Evolutionary conservation across 169 alveolate genomes (phyloP).

Genomic region (Plasmodium billcollinsi): DNA sequence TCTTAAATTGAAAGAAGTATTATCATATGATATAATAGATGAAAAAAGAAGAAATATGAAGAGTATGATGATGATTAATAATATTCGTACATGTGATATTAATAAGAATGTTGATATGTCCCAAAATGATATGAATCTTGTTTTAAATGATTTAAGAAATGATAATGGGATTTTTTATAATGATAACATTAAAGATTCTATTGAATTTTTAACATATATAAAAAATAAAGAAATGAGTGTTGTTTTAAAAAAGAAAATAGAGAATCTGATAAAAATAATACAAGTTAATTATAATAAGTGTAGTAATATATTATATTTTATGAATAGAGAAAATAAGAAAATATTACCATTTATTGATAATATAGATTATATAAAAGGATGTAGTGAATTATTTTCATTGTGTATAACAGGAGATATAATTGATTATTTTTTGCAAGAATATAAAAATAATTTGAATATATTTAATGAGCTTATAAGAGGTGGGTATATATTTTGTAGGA

Average conservation of each 20-base stretch:
- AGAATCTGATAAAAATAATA: constrained; percentile 22
- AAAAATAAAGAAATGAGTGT: neutral
- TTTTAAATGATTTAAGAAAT: neutral
- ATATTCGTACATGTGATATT: neutral
- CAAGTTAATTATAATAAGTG: neutral
- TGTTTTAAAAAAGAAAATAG: neutral
- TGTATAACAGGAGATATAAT: constrained; percentile 81
- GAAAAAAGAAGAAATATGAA: constrained; percentile 20
- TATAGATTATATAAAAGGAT: constrained; percentile 40
- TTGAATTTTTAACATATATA: neutral
- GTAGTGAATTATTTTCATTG: constrained; percentile 36
- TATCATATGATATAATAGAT: neutral
- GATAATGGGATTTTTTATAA: neutral
- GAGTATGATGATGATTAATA: neutral
- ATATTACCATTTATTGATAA: constrained; percentile 64
- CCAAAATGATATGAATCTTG: constrained; percentile 2
- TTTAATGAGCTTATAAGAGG: constrained; percentile 58
- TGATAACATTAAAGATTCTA: constrained; percentile 2
- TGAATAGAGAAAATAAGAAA: constrained; percentile 73
- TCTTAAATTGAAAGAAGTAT: constrained; percentile 81
- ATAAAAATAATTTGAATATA: constrained; percentile 23
- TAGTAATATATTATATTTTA: constrained; percentile 20
- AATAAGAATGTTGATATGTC: neutral
- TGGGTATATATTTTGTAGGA: constrained; percentile 93
- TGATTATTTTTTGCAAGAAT: constrained; percentile 80